Base-by-base conservation (phyloP, 495 filamentous ascomycete genomes). In the Aspergillus sparsus region DNA sequence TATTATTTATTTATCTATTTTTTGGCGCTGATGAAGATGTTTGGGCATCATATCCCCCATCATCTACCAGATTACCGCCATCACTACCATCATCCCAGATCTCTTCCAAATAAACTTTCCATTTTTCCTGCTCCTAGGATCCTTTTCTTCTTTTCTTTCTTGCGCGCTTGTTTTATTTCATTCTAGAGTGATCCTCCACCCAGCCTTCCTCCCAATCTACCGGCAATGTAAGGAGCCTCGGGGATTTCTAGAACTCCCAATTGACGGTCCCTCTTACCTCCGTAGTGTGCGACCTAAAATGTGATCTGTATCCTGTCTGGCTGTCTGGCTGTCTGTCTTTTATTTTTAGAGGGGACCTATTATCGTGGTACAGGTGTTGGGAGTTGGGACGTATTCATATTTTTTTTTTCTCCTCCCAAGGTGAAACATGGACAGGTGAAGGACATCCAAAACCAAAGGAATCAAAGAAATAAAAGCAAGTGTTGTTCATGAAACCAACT, bases 241-340 rank as follows among this genome's bases (percentile, higher is more conserved):
- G 53, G 37, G 31, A 45, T 31, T 36, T 36, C 55, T 27, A 58
- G 31, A 34, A 31, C 18, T 6, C 15, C 46, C 34, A 58, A 50
- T 37, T n/a, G 34, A 35, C 46, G 16, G 31, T 6, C 35, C 34
- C 10, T 34, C 35, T 58, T 52, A 36, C 45, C 53, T 62, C 35
- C 47, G 59, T 57, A 45, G 59, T 34, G 37, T 55, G 55, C 47
- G 46, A 63, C 61, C 51, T 13, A 51, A 59, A 37, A 63, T 63
- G 55, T 59, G 55, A 63, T 59, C 55, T 63, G 61, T 63, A 58
- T 39, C 44, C 61, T 58, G 55, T 32, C 54, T 54, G 55, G 37
- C 61, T 58, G 55, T 32, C 54, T 54, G 55, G 37, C 49, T 47
- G 49, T 33, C 53, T 37, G 34, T 42, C 46, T 47, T 16, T 53